Base-by-base conservation (phyloP, 2,329 filamentous ascomycete species). In the Basipetospora chlamydospora region DNA sequence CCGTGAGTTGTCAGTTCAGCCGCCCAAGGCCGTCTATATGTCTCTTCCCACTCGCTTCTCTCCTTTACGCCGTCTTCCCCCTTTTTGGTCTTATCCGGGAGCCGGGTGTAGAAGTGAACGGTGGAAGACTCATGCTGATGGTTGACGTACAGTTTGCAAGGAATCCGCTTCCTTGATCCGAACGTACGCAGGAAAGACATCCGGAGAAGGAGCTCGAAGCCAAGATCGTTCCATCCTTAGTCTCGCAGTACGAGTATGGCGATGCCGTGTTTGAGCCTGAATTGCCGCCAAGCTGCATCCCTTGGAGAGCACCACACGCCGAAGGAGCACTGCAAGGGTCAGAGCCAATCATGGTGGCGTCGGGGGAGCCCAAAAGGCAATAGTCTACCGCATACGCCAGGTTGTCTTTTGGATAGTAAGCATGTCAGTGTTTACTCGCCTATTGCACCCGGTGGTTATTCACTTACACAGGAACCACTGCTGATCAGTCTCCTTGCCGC, bases 391-490 rank as follows among this genome's bases (percentile, higher is more conserved):
- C 55, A 47, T 67, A 72, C 42, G 67, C 57, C 29, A 71, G 47
- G 43, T 73, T 73, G 43, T 73, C 68, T 72, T 26, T 12, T 16
- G 26, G 13, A 8, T 11, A 12, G 30, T 33, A 22, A 33, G 16
- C 23, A 2, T 16, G 6, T 8, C n/a, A 5, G 12, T 10, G 28
- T 11, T 9, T 2, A 17, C n/a, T 29, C 16, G 11, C 6, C 12
- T 33, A n/a, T 10, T 32, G 5, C 11, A 3, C 11, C 5, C 10
- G 9, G 21, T 10, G 11, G 15, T n/a, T n/a, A n/a, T n/a, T n/a
- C n/a, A 54, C 67, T 53, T 58, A 72, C 68, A 70, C 29, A 73
- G 44, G 42, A 72, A 73, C 68, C 67, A 72, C 33, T 58, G 55
- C 41, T 68, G 65, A 42, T 73, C 69, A 38, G 52, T 71, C 50